Conservation (phyloP, 169 alveolate genomes). For the Cystoisospora suis region DNA sequence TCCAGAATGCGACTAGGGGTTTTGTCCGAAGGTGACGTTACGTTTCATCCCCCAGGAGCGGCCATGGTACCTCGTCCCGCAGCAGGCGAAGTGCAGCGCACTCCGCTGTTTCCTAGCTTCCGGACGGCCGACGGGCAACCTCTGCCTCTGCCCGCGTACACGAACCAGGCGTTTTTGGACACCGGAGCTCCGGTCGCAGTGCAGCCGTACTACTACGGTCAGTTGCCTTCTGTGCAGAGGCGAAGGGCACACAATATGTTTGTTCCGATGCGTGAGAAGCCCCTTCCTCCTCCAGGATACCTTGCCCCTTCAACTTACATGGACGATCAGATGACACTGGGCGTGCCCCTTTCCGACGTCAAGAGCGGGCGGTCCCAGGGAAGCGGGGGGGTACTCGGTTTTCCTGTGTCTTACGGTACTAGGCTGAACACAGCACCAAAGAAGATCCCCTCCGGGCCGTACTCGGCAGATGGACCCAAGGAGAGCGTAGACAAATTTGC, state of each 20-base stretch:
- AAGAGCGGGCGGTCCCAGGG: slow-evolving; percentile 29
- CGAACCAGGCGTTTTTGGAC: slow-evolving; percentile 2
- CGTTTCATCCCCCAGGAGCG: too few relatives aligned
- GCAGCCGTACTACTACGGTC: slow-evolving; percentile 64
- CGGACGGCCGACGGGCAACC: neutral
- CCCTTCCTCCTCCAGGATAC: slow-evolving; percentile 44
- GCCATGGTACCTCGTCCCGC: too few relatives aligned
- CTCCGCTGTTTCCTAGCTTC: neutral
- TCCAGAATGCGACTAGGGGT: too few relatives aligned
- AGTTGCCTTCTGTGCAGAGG: slow-evolving; percentile 63
- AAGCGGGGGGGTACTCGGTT: neutral
- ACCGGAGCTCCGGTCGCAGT: slow-evolving; percentile 51
- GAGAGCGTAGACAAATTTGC: neutral
- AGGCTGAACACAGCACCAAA: neutral
- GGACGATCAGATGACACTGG: slow-evolving; percentile 48
- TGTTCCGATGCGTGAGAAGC: slow-evolving; percentile 47
- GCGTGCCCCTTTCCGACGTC: slow-evolving; percentile 51
- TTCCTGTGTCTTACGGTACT: neutral
- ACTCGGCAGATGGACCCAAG: neutral
- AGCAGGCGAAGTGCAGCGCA: slow-evolving; percentile 8
- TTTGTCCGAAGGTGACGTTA: too few relatives aligned
- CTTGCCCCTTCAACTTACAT: slow-evolving; percentile 39
- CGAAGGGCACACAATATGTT: slow-evolving; percentile 39
- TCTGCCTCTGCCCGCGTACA: neutral
- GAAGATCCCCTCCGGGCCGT: neutral